Base-by-base conservation (phyloP, 2,329 filamentous ascomycete genomes). In the Hirsutella thompsonii region DNA sequence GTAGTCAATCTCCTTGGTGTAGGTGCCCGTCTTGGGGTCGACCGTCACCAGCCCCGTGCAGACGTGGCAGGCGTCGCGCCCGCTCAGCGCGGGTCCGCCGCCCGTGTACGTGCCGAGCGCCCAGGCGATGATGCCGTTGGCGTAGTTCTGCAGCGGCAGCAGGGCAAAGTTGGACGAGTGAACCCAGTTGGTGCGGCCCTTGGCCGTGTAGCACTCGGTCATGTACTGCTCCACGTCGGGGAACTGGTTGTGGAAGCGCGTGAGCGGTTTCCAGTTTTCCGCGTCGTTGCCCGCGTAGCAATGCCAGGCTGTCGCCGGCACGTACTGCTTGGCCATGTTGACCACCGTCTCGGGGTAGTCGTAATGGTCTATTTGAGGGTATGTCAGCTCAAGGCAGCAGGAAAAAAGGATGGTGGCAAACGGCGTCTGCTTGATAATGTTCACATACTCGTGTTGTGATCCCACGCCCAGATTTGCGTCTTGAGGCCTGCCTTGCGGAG, bases 21-120 rank as follows among this genome's bases (percentile, higher is more conserved):
- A 74, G 3, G 59, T 62, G 19, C 56, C 58, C 11, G 41, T 36
- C 10, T 58, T 49, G 8, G 53, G 51, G 56, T 80, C 70, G 44
- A 80, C 61, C 4, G 70, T 70, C 36, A 77, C 71, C 5, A 80
- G 63, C 9, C 76, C 76, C 1, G 59, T 60, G 52, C 67, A 70
- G 9, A 53, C 55, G 19, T 44, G 46, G 51, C 66, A 70, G n/a
- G 51, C 44, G 5, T 59, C 61, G 26, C 58, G 58, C 30, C 61
- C 61, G 9, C 56, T 50, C 20, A 68, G 55, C 40, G 64, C 59
- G 1, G 67, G 67, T 2, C 65, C 66, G 44, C 62, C 62, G 11
- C 55, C 52, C n/a, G 54, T 57, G 52, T 66, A 61, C 6, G 63
- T 65, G 1, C 61, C 67, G 30, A 70, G 55, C 0, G 62, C 62